Evolutionary conservation across 1,284 basidiomycete genomes (phyloP).

Genomic region (Cyathus olla): DNA sequence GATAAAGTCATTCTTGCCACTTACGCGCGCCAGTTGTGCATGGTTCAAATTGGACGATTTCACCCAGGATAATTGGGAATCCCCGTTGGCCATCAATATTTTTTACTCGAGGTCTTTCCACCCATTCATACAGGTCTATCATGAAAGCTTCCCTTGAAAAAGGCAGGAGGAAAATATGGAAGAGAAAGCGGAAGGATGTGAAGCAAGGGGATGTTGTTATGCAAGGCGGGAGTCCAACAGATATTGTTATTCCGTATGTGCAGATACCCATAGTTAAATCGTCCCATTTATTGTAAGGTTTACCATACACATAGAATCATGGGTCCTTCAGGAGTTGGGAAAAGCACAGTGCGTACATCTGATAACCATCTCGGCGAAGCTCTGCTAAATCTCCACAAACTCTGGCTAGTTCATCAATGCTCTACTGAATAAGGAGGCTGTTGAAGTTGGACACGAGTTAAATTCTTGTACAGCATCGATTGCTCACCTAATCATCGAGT

Average conservation of each 20-base stretch:
- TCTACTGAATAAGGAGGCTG: conserved; percentile 1
- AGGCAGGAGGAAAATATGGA: too few relatives aligned
- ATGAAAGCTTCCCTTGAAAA: too few relatives aligned
- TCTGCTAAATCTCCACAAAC: neutral
- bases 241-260: conserved; percentile 17
- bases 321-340: conserved; percentile 24
- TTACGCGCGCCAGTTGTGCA: too few relatives aligned
- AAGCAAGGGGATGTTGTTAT: conserved; percentile 1
- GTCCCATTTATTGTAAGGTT: neutral
- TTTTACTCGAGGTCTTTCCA: too few relatives aligned
- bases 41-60: too few relatives aligned
- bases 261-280: too few relatives aligned
- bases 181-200: neutral
- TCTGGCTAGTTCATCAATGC: conserved; percentile 22
- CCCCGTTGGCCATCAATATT: too few relatives aligned
- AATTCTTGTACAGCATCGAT: conserved; percentile 12
- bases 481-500: conserved; percentile 5
- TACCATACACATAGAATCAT: conserved; percentile 10
- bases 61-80: too few relatives aligned
- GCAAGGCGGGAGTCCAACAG: conserved; percentile 3
- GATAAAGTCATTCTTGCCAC: too few relatives aligned
- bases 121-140: too few relatives aligned
- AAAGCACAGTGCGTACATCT: conserved; percentile 21
- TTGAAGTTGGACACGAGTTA: conserved; percentile 16
- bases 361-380: neutral